Conservation (phyloP, 495 filamentous ascomycete species). For the Penicillium herquei region DNA sequence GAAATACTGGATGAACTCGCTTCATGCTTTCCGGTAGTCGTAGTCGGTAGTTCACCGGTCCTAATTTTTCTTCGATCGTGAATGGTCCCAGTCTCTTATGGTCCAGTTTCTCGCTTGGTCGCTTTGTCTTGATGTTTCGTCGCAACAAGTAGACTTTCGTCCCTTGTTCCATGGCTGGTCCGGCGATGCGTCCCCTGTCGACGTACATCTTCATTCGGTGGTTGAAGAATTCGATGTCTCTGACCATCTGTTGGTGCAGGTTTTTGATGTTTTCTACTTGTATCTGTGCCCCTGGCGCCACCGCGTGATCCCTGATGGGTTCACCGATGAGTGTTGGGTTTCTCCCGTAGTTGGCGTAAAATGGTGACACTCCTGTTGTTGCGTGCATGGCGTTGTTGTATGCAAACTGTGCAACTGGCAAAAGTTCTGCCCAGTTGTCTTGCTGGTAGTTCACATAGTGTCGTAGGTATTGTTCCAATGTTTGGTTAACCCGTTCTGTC, state of each 20-base stretch:
- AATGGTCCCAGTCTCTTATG: constrained; percentile 10
- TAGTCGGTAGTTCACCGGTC: constrained; percentile 9
- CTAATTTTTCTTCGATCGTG: constrained; percentile 9
- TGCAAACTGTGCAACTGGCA: constrained; percentile 26
- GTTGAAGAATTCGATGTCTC: too few relatives aligned
- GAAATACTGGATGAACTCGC: constrained; percentile 5
- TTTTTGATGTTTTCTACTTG: background rate
- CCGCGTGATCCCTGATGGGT: background rate
- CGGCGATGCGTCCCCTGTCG: background rate
- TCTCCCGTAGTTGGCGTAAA: constrained; percentile 17
- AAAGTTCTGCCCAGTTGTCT: constrained; percentile 24
- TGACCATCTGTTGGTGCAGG: too few relatives aligned
- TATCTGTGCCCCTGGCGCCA: too few relatives aligned
- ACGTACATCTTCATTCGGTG: background rate
- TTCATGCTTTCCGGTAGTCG: constrained; percentile 6
- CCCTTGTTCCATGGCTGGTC: background rate
- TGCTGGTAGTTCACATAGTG: constrained; percentile 26
- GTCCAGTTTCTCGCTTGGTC: constrained; percentile 8
- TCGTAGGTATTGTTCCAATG: constrained; percentile 22
- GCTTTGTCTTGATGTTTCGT: constrained; percentile 7
- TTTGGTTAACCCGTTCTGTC: constrained; percentile 22
- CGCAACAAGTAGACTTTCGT: constrained; percentile 6
- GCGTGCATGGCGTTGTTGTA: constrained; percentile 15
- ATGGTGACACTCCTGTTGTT: constrained; percentile 8
- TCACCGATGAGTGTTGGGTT: background rate